Base-by-base conservation (phyloP, 169 alveolate species). In the Cryptosporidium sp. region DNA sequence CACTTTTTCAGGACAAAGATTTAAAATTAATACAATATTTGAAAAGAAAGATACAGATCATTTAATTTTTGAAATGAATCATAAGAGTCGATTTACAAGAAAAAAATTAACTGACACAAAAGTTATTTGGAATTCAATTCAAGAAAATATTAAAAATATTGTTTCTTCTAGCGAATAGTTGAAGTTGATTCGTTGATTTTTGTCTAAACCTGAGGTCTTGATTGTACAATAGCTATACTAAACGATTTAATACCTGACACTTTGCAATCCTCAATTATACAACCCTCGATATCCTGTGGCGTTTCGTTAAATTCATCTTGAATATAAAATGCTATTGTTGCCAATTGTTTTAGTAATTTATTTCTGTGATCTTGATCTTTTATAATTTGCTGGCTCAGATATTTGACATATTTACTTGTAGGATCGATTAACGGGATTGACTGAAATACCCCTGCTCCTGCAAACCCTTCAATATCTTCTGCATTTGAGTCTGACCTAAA, bases 401-500 rank as follows among this genome's bases (percentile, higher is more conserved):
- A 80, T 6, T 69, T 62, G 2, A 80, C 31, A 35, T 80, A 80
- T 48, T 67, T 65, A 26, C 68, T 35, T 12, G 35, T 48, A 7
- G 74, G 74, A 29, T 62, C 45, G 9, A 69, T 21, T 70, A 93
- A 48, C 39, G 97, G 94, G 41, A 95, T 91, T 26, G 97, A 93
- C 87, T 96, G 97, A 85, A 96, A 96, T 31, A 96, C 95, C 10
- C 98, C 98, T 23, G 98, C 98, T 7, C 98, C 98, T 1, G 98
- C 97, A 65, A 96, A 96, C 3, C 97, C 97, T 87, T 93, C 96
- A n/a, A 96, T 93, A 91, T 96, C 98, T 84, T 96, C 98, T 31
- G 96, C 96, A 84, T 96, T 96, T 51, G 97, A 94, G 84, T 96
- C 98, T 69, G 96, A 93, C 73, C 98, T 93, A 75, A 94, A 93